These are phyloP conservation scores for Scalesia atractyloides DNA, from an alignment of 129 eudicot species.

Conservation along the genomic window DNA sequence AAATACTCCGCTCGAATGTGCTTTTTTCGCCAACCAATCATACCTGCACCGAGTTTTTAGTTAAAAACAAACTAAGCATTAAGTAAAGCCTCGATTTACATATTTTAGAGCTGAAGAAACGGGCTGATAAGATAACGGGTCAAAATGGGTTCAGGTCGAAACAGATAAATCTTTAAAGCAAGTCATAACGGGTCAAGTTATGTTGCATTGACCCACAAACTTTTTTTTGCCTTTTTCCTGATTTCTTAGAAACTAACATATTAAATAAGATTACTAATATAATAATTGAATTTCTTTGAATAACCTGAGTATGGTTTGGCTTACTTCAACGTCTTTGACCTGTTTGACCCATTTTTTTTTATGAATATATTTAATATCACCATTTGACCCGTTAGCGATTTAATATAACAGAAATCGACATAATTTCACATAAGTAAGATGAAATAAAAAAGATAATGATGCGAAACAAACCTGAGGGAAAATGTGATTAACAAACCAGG, in stretches of 20 bases:
- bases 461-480: constrained; percentile 58
- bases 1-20: constrained; percentile 72
- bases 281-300: too few relatives aligned
- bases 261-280: neutral
- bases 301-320: too few relatives aligned
- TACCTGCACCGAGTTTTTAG: constrained; percentile 43
- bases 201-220: neutral
- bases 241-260: too few relatives aligned
- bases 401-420: neutral
- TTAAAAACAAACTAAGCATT: neutral
- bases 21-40: constrained; percentile 88
- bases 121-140: neutral
- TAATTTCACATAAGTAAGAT: neutral
- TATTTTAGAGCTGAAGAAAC: neutral
- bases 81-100: constrained; percentile 3
- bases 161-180: neutral
- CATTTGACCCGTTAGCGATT: neutral
- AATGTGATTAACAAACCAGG: constrained; percentile 80
- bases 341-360: too few relatives aligned
- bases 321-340: too few relatives aligned
- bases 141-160: neutral
- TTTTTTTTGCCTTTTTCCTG: too few relatives aligned
- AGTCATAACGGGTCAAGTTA: neutral
- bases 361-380: too few relatives aligned
- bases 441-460: neutral